Conservation (phyloP, 805 yeast species). For the Pichia exigua region DNA sequence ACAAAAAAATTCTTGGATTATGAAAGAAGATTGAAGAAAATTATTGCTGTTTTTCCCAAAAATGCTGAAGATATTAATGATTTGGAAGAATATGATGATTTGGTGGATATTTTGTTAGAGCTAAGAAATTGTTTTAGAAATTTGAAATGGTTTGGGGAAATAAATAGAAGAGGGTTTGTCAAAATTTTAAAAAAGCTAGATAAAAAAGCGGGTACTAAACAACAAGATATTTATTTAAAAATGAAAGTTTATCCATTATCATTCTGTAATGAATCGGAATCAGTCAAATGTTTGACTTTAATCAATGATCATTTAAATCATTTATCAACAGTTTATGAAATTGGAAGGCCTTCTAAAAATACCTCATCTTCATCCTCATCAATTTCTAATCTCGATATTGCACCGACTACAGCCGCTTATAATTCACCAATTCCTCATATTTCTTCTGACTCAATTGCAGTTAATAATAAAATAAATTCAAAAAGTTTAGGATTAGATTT, state of each 20-base stretch:
- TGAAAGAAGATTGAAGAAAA: slow-evolving; percentile 52
- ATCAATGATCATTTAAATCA: slow-evolving; percentile 47
- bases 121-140: slow-evolving; percentile 69
- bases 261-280: slow-evolving; percentile 65
- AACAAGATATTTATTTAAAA: slow-evolving; percentile 48
- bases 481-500: slow-evolving; percentile 10
- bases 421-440: background rate
- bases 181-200: slow-evolving; percentile 88
- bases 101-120: slow-evolving; percentile 63
- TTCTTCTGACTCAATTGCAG: background rate
- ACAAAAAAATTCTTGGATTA: slow-evolving; percentile 68
- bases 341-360: background rate
- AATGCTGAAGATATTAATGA: slow-evolving; percentile 22
- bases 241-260: slow-evolving; percentile 68
- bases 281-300: slow-evolving; percentile 42
- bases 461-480: background rate
- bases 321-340: slow-evolving; percentile 29
- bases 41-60: slow-evolving; percentile 31
- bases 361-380: slow-evolving; percentile 5
- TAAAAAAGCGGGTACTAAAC: slow-evolving; percentile 62
- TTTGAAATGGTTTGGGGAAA: slow-evolving; percentile 89
- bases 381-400: slow-evolving; percentile 6
- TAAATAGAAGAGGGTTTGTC: slow-evolving; percentile 81
- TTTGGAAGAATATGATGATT: slow-evolving; percentile 53
- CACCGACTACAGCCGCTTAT: background rate